Percentiles rank a stretch among this genome's conserved stretches.
Evolutionary conservation across 148 eudicot genomes (phyloP).

Genomic region (Spergularia bocconei): DNA sequence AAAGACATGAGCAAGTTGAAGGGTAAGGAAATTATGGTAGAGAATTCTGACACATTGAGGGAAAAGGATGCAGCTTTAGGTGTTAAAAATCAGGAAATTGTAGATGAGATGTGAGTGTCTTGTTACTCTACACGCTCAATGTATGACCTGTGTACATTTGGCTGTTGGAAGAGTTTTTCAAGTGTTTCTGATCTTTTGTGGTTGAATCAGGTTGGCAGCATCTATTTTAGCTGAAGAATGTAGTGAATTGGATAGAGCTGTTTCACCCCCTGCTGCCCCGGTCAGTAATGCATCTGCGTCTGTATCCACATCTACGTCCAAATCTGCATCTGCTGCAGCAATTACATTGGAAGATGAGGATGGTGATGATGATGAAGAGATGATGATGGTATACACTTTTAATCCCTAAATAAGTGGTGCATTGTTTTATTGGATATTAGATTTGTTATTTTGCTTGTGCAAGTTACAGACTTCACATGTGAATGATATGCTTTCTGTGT

Average conservation of each 20-base stretch:
- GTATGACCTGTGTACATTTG: conserved; percentile 1
- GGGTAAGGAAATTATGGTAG: conserved; percentile 54
- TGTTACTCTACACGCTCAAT: background rate
- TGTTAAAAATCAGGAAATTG: conserved; percentile 52
- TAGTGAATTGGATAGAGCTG: conserved; percentile 22
- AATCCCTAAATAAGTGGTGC: background rate
- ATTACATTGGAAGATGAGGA: conserved; percentile 44
- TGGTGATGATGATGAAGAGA: conserved; percentile 76
- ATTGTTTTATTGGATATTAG: background rate
- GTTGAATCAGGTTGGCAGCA: conserved; percentile 83
- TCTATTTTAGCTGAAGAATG: conserved; percentile 79
- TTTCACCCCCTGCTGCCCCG: background rate
- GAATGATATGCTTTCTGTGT: background rate
- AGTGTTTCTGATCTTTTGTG: conserved; percentile 5
- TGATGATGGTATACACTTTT: conserved; percentile 57
- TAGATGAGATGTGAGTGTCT: conserved; percentile 70
- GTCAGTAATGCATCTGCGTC: conserved; percentile 46
- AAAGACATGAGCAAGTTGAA: conserved; percentile 45
- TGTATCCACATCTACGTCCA: conserved; percentile 33
- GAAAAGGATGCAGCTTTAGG: conserved; percentile 17
- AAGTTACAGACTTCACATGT: background rate
- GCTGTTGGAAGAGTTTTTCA: conserved; percentile 3
- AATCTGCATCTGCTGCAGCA: conserved; percentile 38
- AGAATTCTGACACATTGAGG: conserved; percentile 29
- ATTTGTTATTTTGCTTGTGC: background rate